Evolutionary conservation across 257 asterid genomes (phyloP).

Genomic region (Solanum microdontum): DNA sequence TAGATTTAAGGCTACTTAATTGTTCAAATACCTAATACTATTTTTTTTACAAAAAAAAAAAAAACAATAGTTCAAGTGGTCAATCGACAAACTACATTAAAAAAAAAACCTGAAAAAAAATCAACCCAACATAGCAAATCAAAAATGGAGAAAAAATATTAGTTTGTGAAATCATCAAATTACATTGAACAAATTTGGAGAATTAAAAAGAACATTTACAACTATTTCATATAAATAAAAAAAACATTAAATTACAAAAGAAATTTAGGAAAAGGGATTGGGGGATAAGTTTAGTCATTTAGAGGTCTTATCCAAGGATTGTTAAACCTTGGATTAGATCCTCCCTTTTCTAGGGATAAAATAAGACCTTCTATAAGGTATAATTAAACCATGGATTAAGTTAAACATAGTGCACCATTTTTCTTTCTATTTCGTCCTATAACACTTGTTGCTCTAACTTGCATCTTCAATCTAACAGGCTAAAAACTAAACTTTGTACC

Average conservation of each 20-base stretch:
- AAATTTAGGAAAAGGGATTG: background rate
- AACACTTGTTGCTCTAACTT: background rate
- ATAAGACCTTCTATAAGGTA: background rate
- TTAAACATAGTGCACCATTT: too few relatives aligned
- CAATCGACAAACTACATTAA: too few relatives aligned
- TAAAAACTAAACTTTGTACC: background rate
- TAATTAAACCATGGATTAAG: background rate
- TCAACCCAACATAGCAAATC: background rate
- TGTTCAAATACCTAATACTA: too few relatives aligned
- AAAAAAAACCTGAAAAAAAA: too few relatives aligned
- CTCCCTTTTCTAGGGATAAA: background rate
- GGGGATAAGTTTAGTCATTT: background rate
- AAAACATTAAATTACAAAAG: background rate
- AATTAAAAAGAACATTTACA: background rate
- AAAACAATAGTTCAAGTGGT: too few relatives aligned
- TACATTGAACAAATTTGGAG: background rate
- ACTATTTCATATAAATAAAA: too few relatives aligned
- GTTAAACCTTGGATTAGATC: background rate
- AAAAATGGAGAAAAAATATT: background rate
- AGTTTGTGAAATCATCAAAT: background rate
- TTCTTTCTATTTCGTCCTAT: background rate
- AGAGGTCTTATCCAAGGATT: background rate
- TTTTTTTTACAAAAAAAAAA: too few relatives aligned
- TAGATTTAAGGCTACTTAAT: too few relatives aligned
- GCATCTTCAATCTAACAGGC: background rate